Percentiles rank a stretch among this genome's conserved stretches.
These are phyloP conservation scores for Entonaema liquescens DNA, from an alignment of 495 filamentous ascomycete species.

Conservation along the genomic window DNA sequence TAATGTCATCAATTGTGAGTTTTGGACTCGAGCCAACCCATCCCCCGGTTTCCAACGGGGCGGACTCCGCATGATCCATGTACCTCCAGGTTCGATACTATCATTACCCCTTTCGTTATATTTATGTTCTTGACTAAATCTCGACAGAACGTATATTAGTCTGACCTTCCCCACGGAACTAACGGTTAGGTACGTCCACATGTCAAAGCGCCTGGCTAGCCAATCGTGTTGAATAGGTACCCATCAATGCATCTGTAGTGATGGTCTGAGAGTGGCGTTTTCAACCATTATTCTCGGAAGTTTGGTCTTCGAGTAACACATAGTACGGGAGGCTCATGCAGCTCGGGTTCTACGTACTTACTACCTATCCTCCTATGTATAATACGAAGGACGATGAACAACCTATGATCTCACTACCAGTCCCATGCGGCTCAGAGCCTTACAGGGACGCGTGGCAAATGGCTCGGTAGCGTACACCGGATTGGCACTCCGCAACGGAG, in stretches of 20 bases:
- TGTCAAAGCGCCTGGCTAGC: background rate
- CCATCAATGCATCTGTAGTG: background rate
- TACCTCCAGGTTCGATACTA: background rate
- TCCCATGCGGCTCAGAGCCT: constrained; percentile 4
- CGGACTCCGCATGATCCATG: background rate
- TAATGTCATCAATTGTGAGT: background rate
- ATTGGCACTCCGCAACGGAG: background rate
- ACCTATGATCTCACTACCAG: background rate
- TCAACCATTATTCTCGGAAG: background rate
- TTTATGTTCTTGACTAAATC: background rate
- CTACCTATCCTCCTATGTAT: background rate
- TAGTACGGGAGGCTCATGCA: background rate
- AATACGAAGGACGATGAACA: background rate
- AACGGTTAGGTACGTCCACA: background rate
- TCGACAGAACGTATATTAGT: background rate
- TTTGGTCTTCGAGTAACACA: background rate
- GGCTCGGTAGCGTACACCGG: background rate
- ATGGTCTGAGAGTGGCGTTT: background rate
- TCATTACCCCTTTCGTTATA: background rate
- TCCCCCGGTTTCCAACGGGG: background rate
- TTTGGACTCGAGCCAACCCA: background rate
- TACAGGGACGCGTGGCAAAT: background rate
- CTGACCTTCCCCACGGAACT: constrained; percentile 1
- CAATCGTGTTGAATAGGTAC: background rate
- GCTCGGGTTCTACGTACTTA: background rate